Base-by-base conservation (phyloP, 495 filamentous ascomycete genomes). In the Penicillium goetzii region DNA sequence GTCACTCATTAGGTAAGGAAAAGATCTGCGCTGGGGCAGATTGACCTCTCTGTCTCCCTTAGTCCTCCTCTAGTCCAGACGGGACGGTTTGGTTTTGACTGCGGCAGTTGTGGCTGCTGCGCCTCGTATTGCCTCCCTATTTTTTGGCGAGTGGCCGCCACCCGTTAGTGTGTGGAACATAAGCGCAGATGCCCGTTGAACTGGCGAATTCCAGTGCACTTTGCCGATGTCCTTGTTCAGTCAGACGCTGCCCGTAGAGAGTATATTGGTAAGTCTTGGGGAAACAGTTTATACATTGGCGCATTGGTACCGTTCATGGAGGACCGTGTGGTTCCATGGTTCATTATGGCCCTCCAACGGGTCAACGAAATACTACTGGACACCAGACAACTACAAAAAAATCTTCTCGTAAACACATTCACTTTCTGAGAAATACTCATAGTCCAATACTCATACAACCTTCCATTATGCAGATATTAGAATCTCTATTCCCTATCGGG, bases 401-500 rank as follows among this genome's bases (percentile, higher is more conserved):
- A 17, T 17, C 8, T 28, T n/a, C 47, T 10, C 0, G 5, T 30
- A 51, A 51, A 51, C 47, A 51, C 25, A 17, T 25, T 25, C 1
- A 25, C 7, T 10, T n/a, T 15, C 15, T 8, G 14, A 45, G 38
- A 23, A 61, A 12, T 12, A 25, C 43, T 23, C 43, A 25, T 23
- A 25, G 2, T 47, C 8, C 43, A 47, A 23, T 47, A 40, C 15
- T 61, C 58, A 15, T 36, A 55, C 26, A 54, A 40, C 17, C 15
- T 25, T 54, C 19, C 50, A 61, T 58, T 69, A 49, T 61, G 61
- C 64, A 72, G 56, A 68, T 65, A 66, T 69, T 69, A 64, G 47
- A 59, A 60, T 68, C 65, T 72, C 63, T 70, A 67, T 69, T 69
- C 60, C 66, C 64, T 65, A 67, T 67, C 58, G 43, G 57, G 49